These are phyloP conservation scores for Wilcoxina mikolae DNA, from an alignment of 495 filamentous ascomycete genomes.

Conservation along the genomic window DNA sequence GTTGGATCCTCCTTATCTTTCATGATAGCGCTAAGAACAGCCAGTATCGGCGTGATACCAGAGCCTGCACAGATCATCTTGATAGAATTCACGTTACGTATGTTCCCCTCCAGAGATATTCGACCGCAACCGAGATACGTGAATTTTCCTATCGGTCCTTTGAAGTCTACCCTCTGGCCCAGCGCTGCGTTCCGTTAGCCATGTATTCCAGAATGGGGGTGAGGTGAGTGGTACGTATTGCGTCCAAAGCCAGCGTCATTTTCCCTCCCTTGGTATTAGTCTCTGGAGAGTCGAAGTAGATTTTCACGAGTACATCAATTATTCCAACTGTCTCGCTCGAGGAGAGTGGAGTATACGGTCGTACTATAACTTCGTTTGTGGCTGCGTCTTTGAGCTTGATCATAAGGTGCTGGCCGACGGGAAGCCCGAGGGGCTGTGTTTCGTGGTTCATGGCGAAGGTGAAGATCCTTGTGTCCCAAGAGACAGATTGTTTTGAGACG, in stretches of 20 bases:
- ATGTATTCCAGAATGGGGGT: background rate
- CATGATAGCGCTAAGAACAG: constrained; percentile 68
- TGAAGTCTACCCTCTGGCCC: constrained; percentile 64
- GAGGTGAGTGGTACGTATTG: constrained; percentile 32
- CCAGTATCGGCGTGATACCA: constrained; percentile 85
- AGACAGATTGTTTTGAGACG: constrained; percentile 48
- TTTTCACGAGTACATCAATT: constrained; percentile 66
- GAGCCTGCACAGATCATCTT: constrained; percentile 83
- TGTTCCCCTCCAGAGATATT: constrained; percentile 46
- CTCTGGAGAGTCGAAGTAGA: constrained; percentile 54
- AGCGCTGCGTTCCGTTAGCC: constrained; percentile 31
- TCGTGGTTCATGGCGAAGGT: constrained; percentile 53
- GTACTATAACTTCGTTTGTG: constrained; percentile 57
- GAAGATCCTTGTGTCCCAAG: constrained; percentile 72
- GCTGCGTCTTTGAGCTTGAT: constrained; percentile 60
- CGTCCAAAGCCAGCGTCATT: constrained; percentile 73
- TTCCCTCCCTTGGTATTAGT: constrained; percentile 47
- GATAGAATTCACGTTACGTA: constrained; percentile 50
- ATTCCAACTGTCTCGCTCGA: constrained; percentile 43
- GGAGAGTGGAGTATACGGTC: constrained; percentile 81
- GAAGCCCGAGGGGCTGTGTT: constrained; percentile 54
- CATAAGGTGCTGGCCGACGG: constrained; percentile 81
- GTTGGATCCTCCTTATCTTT: constrained; percentile 32
- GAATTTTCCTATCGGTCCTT: constrained; percentile 82
- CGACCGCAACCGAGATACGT: constrained; percentile 57